phyloP scores from a whole-genome alignment of 2,329 filamentous ascomycete genomes.

The Fusarium euwallaceae region DNA sequence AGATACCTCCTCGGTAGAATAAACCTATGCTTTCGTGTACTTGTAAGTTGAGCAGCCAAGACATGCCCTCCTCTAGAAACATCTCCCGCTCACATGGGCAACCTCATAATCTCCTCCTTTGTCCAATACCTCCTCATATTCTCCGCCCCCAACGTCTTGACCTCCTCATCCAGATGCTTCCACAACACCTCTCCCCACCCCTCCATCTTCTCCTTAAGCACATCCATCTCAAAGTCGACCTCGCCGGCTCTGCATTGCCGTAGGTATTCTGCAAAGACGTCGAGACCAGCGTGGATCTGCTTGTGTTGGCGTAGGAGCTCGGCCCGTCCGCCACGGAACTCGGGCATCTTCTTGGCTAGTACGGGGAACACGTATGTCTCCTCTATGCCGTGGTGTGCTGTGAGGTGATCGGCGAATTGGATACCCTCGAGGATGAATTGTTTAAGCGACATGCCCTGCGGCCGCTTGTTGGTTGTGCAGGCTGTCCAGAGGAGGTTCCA shows the following conservation, averaged over 20 bases:
- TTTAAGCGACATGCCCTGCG: conserved; percentile 73
- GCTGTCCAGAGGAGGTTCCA: conserved; percentile 81
- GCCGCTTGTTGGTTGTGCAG: conserved; percentile 70
- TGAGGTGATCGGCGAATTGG: conserved; percentile 78
- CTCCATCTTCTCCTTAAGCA: conserved; percentile 81
- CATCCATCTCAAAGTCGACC: conserved; percentile 66
- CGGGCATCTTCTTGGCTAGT: conserved; percentile 82
- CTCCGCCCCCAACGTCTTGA: conserved; percentile 81
- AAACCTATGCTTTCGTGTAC: conserved; percentile 7
- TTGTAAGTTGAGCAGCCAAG: conserved; percentile 11
- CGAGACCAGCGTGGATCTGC: conserved; percentile 82
- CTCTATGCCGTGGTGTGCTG: conserved; percentile 85
- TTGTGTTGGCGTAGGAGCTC: conserved; percentile 81
- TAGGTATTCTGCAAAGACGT: conserved; percentile 76
- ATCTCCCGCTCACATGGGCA: conserved; percentile 71
- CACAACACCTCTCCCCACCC: conserved; percentile 83
- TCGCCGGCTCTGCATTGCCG: conserved; percentile 72
- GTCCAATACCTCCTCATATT: conserved; percentile 91
- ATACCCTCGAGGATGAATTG: conserved; percentile 77
- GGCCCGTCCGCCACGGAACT: conserved; percentile 70
- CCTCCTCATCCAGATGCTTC: conserved; percentile 88
- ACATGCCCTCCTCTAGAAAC: not conserved
- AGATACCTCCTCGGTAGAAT: conserved; percentile 12
- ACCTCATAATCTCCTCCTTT: conserved; percentile 76
- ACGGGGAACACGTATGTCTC: conserved; percentile 85